Base-by-base conservation (phyloP, 305 asterid species). In the Rubia tinctorum region DNA sequence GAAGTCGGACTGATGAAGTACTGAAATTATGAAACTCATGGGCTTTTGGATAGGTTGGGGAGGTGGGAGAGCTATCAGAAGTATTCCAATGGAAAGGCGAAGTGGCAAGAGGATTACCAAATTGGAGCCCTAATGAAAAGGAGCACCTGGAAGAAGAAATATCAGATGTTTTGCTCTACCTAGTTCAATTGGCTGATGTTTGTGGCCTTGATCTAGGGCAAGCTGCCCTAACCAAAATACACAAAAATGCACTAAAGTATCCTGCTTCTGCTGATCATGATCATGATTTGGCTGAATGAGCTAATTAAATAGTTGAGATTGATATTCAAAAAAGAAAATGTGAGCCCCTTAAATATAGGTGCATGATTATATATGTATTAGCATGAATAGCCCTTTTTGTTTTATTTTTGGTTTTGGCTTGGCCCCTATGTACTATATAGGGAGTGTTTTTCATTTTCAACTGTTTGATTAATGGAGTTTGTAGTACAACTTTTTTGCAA, bases 1-100 rank as follows among this genome's bases (percentile, higher is more conserved):
- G 34, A 30, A 30, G 34, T 30, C 34, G 34, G 34, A 30, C 34
- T 30, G 3, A 30, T 30, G 1, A n/a, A n/a, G n/a, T n/a, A n/a
- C n/a, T n/a, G n/a, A n/a, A n/a, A n/a, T 30, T 30, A 30, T 30
- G 34, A 30, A 30, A 30, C 34, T 42, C 5, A 4, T 14, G 60
- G 60, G 5, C 15, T 22, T 58, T 8, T 64, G 9, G 37, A 15
- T 71, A 88, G 91, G 95, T 88, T 22, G 95, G 91, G 64, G 95
- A 88, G 67, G 91, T 88, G 27, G 95, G 94, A 69, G 95, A 88
- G 71, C 66, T 88, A 7, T 88, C 95, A 4, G 95, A 88, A 77
- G 82, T 88, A 70, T 88, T 88, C 74, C 95, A 88, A 47, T 88
- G 95, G 95, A 88, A 84, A 67, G 91, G 95, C 68, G 95, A 88